phyloP scores from a whole-genome alignment of 1,284 basidiomycete species.

The Apiotrichum laibachii region DNA sequence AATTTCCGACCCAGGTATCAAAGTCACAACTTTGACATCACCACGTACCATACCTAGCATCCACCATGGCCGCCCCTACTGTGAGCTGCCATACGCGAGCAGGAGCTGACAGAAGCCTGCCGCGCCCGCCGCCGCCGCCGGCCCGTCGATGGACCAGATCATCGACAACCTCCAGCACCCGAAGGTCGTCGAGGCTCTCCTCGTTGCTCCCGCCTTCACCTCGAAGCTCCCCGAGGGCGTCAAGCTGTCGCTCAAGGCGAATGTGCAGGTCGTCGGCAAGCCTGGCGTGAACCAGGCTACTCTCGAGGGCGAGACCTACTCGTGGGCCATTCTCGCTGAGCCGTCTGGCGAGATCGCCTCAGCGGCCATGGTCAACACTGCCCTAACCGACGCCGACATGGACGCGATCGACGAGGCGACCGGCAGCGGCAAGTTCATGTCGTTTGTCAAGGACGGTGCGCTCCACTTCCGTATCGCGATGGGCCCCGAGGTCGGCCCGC shows the following conservation, averaged over 20 bases:
- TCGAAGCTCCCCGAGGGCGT: constrained; percentile 2
- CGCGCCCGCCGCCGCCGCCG: too few species aligned
- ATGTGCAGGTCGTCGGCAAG: not conserved
- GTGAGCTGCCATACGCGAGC: too few species aligned
- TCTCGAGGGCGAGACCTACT: constrained; percentile 6
- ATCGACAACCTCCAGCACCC: constrained; percentile 13
- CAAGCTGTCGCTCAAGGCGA: constrained; percentile 1
- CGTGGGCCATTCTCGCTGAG: constrained; percentile 9
- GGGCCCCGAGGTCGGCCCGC: not conserved
- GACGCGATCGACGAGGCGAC: constrained; percentile 4
- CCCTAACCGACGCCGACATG: not conserved
- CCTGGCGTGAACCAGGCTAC: not conserved
- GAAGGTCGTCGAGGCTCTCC: constrained; percentile 8
- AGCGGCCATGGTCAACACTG: constrained; percentile 1
- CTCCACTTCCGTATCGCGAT: not conserved
- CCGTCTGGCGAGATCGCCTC: not conserved
- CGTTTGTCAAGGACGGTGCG: constrained; percentile 2
- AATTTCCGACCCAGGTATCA: too few species aligned
- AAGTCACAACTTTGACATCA: too few species aligned
- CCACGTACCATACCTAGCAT: too few species aligned
- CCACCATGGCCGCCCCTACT: too few species aligned
- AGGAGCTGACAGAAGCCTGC: too few species aligned
- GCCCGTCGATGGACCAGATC: not conserved
- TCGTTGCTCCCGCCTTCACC: constrained; percentile 3
- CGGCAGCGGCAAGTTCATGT: not conserved